Evolutionary conservation across 2,329 filamentous ascomycete species (phyloP).

Genomic region (Lachnellula hyalina): DNA sequence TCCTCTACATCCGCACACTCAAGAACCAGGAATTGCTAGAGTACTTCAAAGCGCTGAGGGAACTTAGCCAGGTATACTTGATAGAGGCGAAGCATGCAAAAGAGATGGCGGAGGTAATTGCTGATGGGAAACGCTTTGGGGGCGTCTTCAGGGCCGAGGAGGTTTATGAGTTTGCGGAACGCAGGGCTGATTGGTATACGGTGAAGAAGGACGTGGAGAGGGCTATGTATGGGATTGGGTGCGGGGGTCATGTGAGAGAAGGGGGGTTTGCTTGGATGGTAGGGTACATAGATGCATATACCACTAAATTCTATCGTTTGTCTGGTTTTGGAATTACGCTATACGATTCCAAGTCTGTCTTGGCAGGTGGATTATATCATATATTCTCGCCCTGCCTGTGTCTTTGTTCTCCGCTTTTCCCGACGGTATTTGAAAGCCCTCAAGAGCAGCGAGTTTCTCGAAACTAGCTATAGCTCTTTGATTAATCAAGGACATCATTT

Average conservation of each 20-base stretch:
- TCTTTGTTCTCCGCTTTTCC: no score
- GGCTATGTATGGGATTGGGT: constrained; percentile 96
- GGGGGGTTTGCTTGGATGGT: neutral
- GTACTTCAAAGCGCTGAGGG: constrained; percentile 87
- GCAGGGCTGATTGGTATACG: constrained; percentile 90
- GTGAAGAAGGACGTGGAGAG: constrained; percentile 86
- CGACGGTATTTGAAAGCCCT: no score
- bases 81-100: constrained; percentile 84
- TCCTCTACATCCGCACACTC: constrained; percentile 74
- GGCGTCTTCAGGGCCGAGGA: constrained; percentile 94
- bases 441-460: no score
- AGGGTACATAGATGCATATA: neutral
- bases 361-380: no score
- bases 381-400: no score
- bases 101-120: constrained; percentile 92
- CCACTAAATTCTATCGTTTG: neutral
- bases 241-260: constrained; percentile 65
- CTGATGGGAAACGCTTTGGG: constrained; percentile 81
- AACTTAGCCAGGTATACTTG: constrained; percentile 91
- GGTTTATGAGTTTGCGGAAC: constrained; percentile 94
- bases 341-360: no score
- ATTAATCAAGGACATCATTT: no score
- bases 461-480: no score
- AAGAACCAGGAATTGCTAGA: constrained; percentile 77
- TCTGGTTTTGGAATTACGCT: neutral